A percentile compares a stretch with the other conserved stretches of the same genome.
Evolutionary conservation across 805 yeast species (phyloP).

Genomic region (Torulaspora delbrueckii): DNA sequence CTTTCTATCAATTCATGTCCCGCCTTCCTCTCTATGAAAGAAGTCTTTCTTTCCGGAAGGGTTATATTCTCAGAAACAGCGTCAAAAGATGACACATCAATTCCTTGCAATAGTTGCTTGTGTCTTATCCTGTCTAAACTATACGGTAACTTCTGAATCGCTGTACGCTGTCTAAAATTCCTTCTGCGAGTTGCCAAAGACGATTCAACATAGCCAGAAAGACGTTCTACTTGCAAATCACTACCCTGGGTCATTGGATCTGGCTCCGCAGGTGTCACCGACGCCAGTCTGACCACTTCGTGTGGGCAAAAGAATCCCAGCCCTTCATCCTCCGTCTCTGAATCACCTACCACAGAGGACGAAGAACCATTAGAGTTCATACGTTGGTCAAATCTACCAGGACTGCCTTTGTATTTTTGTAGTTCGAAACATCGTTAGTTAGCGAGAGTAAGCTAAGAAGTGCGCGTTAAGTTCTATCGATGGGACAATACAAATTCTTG

Average conservation of each 20-base stretch:
- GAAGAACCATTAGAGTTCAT: conserved; percentile 14
- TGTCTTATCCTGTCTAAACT: conserved; percentile 34
- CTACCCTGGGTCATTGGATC: neutral
- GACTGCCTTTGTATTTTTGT: neutral
- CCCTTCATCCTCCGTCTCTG: conserved; percentile 23
- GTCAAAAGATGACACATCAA: conserved; percentile 27
- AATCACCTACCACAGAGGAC: conserved; percentile 25
- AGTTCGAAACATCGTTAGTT: neutral
- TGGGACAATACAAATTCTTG: neutral
- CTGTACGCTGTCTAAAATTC: conserved; percentile 30
- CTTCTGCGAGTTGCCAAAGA: neutral
- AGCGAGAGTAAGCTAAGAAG: neutral
- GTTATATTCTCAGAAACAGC: conserved; percentile 18
- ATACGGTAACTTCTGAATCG: conserved; percentile 36
- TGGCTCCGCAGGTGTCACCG: neutral
- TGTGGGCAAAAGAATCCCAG: neutral
- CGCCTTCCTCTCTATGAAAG: neutral
- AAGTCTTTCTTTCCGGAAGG: conserved; percentile 12
- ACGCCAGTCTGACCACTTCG: neutral
- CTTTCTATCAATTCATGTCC: neutral
- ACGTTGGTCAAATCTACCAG: conserved; percentile 1
- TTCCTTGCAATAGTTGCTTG: conserved; percentile 30
- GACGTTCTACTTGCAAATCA: neutral
- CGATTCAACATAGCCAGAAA: neutral
- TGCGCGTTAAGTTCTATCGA: neutral